These are phyloP conservation scores for Debaryomyces psychrophilus DNA, from an alignment of 1,139 yeast species.

Conservation along the genomic window DNA sequence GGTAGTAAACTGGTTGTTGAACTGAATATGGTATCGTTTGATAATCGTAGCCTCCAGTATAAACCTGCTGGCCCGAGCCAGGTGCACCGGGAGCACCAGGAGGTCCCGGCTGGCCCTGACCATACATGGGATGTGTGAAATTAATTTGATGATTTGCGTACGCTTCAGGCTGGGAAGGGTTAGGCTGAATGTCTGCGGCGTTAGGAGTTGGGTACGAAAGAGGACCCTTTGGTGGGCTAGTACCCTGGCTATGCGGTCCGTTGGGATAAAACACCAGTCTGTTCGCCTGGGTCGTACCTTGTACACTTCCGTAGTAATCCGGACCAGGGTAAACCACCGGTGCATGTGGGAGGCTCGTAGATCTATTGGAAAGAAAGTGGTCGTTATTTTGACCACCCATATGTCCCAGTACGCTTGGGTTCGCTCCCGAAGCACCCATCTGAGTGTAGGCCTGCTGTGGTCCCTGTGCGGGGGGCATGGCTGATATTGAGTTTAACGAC, in stretches of 20 bases:
- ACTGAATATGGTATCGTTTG: conserved; percentile 6
- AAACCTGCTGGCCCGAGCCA: neutral
- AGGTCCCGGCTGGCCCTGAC: neutral
- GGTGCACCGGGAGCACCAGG: neutral
- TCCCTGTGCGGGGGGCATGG: neutral
- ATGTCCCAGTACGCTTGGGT: neutral
- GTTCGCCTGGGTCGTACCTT: neutral
- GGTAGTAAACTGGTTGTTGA: conserved; percentile 9
- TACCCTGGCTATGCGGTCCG: neutral
- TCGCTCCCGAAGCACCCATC: neutral
- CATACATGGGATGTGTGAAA: neutral
- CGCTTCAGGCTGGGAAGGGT: neutral
- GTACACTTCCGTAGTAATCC: conserved; percentile 3
- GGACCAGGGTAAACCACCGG: neutral
- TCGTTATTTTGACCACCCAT: neutral
- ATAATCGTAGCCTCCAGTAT: conserved; percentile 7
- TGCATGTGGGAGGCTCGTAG: conserved; percentile 5
- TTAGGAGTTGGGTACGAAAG: neutral
- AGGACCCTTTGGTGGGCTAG: conserved; percentile 1
- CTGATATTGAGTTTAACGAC: neutral
- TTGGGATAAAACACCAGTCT: neutral
- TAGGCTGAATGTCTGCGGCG: neutral
- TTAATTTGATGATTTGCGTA: conserved; percentile 3
- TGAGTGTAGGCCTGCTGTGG: neutral
- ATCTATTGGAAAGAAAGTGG: conserved; percentile 5